phyloP scores from a whole-genome alignment of 805 yeast genomes.

The Grigorovia transvaalensis region DNA sequence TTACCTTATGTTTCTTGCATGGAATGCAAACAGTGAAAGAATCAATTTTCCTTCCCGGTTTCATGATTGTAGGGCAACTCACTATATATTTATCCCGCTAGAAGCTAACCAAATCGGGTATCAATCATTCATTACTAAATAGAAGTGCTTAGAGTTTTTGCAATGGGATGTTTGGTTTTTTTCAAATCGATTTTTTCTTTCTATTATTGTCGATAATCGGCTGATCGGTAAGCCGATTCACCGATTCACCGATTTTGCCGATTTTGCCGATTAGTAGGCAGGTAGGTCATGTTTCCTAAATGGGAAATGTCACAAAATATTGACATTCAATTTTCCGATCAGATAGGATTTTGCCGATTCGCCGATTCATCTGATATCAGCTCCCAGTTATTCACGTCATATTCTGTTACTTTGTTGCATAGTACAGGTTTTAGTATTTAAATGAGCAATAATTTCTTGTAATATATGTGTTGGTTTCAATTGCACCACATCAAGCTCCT shows the following conservation, averaged over 20 bases:
- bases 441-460: not conserved
- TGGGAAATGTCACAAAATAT: not conserved
- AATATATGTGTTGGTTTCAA: too few relatives aligned
- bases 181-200: not conserved
- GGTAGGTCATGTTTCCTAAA: not conserved
- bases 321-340: not conserved
- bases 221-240: not conserved
- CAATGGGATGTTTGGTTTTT: too few relatives aligned
- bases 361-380: not conserved
- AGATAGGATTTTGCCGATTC: not conserved
- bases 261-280: too few relatives aligned
- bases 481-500: not conserved
- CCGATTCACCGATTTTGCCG: not conserved
- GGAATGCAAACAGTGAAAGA: conserved; percentile 8
- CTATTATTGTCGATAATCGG: not conserved
- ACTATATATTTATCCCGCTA: too few relatives aligned
- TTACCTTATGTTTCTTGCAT: conserved; percentile 11
- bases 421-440: too few relatives aligned
- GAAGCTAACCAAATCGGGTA: too few relatives aligned
- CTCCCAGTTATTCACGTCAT: not conserved
- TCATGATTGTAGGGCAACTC: not conserved
- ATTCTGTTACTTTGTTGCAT: not conserved
- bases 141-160: too few relatives aligned
- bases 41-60: not conserved
- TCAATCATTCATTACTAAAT: too few relatives aligned